A percentile compares a stretch with the other conserved stretches of the same genome.
Evolutionary conservation across 768 basidiomycete genomes (phyloP).

Genomic region (Peribolospora baueri): DNA sequence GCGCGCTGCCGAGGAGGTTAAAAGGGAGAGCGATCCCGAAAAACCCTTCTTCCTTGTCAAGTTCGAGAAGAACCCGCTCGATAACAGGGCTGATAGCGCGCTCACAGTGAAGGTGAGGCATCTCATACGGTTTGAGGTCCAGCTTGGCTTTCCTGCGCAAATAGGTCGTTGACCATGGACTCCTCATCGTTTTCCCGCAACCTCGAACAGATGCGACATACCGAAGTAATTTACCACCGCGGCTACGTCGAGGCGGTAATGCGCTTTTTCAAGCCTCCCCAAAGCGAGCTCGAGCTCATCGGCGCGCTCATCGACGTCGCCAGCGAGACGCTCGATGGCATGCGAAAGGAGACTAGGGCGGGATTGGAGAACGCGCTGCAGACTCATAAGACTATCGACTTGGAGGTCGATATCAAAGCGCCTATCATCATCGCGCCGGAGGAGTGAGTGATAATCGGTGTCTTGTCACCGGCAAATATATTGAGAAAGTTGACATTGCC

Average conservation of each 20-base stretch:
- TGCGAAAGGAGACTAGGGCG: slow-evolving; percentile 78
- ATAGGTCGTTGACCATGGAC: no score
- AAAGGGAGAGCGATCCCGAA: slow-evolving; percentile 1
- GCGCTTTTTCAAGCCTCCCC: slow-evolving; percentile 77
- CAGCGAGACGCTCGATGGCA: slow-evolving; percentile 71
- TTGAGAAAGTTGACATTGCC: background rate
- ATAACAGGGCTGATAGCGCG: slow-evolving; percentile 72
- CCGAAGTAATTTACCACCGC: slow-evolving; percentile 89
- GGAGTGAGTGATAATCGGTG: slow-evolving; percentile 29
- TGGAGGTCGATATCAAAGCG: slow-evolving; percentile 90
- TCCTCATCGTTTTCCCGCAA: no score
- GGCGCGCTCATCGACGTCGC: slow-evolving; percentile 76
- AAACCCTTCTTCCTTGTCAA: slow-evolving; percentile 63
- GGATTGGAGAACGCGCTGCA: slow-evolving; percentile 82
- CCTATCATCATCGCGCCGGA: slow-evolving; percentile 94
- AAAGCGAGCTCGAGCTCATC: slow-evolving; percentile 82
- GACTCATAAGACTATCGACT: slow-evolving; percentile 79
- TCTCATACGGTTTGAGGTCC: no score
- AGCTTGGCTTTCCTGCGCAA: no score
- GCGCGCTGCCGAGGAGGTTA: slow-evolving; percentile 20
- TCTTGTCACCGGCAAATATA: background rate
- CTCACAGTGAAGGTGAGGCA: slow-evolving; percentile 37
- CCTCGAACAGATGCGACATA: slow-evolving; percentile 40
- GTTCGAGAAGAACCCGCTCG: slow-evolving; percentile 75
- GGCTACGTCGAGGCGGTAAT: slow-evolving; percentile 82